Base-by-base conservation (phyloP, 2,329 filamentous ascomycete species). In the Alternaria sp. region DNA sequence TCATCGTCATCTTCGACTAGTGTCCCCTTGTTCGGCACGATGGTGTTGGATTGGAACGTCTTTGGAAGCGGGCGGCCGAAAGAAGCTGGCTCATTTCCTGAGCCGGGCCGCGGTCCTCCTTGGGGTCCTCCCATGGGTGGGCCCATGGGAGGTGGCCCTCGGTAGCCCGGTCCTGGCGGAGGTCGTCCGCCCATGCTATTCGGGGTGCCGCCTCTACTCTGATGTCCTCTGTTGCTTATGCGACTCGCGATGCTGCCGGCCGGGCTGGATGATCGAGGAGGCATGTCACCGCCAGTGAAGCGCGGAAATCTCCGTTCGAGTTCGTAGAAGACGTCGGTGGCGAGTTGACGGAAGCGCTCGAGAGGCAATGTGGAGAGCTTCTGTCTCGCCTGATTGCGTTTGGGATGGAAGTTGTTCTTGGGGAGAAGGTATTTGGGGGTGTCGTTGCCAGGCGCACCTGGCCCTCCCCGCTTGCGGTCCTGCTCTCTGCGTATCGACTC, bases 21-120 rank as follows among this genome's bases (percentile, higher is more conserved):
- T 0, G 91, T 97, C 71, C 94, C 96, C 80, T 98, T 99, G 75
- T 97, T 98, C 0, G 95, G 95, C 31, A 98, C 90, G 70, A 98
- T 96, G 0, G 93, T 98, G 74, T 96, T 98, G 74, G 90, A 94
- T 74, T 97, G 93, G 66, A 96, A 93, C 36, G 93, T 93, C 74
- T 96, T 97, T 14, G 91, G 90, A 66, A 91, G 86, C 4, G 93
- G 93, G 44, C 91, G 85, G 40, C 90, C 89, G 64, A 88, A 90
- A 51, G 90, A 88, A 69, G 88, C 87, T 48, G 63, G 60, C 36
- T 60, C 64, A 45, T 59, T 60, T 34, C 50, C 60, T 5, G 65
- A 63, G 11, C 70, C 72, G 36, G 73, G 71, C 37, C 66, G 59
- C 31, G 68, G 68, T 39, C 67, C 67, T 49, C 66, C 60, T 86